Conservation (phyloP, 805 yeast species). For the Candida ortonii region DNA sequence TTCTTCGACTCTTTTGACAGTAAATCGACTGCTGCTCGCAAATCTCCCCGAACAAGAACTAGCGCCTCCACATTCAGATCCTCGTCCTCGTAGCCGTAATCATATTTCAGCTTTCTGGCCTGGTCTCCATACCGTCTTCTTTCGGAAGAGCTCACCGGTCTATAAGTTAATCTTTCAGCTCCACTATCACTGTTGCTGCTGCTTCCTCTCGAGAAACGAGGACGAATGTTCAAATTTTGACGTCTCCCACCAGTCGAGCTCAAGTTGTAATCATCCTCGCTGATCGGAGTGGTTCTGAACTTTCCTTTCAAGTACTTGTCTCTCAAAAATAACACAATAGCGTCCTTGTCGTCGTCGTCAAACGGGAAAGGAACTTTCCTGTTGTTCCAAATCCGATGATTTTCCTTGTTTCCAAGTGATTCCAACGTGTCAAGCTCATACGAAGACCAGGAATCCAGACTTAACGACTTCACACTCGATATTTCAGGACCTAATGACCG, state of each 20-base stretch:
- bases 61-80: constrained; percentile 66
- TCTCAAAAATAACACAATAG: constrained; percentile 56
- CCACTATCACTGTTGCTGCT: constrained; percentile 9
- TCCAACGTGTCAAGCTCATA: constrained; percentile 48
- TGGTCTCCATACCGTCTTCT: constrained; percentile 48
- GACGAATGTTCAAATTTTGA: constrained; percentile 1
- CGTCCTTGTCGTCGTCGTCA: constrained; percentile 66
- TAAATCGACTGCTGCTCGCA: constrained; percentile 57
- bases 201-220: constrained; percentile 1
- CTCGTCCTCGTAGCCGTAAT: constrained; percentile 55
- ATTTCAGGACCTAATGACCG: constrained; percentile 59
- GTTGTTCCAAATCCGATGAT: constrained; percentile 65
- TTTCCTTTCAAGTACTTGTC: constrained; percentile 68
- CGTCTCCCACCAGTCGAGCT: constrained; percentile 3
- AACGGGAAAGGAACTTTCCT: constrained; percentile 65
- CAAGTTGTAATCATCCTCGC: constrained; percentile 37
- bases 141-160: constrained; percentile 54
- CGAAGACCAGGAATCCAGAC: constrained; percentile 66
- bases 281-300: constrained; percentile 44
- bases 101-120: constrained; percentile 44
- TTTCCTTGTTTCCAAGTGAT: constrained; percentile 59
- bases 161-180: constrained; percentile 39
- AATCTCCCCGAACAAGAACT: constrained; percentile 54
- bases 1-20: constrained; percentile 40
- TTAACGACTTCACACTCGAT: constrained; percentile 67